Percentiles rank a stretch among this genome's conserved stretches.
phyloP scores from a whole-genome alignment of 495 filamentous ascomycete species.

The Melanomma pulvis-pyrius region DNA sequence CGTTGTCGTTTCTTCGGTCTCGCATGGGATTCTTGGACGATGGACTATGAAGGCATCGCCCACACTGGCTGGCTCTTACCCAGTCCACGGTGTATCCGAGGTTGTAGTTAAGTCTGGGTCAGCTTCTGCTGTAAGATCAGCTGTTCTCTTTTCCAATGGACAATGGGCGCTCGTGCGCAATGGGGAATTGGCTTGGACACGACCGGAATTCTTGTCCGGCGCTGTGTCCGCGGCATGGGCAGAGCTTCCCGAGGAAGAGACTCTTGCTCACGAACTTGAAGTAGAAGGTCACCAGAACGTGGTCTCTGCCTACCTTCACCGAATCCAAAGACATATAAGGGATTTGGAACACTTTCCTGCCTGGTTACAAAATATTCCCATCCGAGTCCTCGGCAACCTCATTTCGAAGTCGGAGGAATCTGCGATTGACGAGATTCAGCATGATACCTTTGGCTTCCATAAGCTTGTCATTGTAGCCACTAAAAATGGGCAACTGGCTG shows the following conservation, averaged over 20 bases:
- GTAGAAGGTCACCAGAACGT: slow-evolving; percentile 83
- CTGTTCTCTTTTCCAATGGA: slow-evolving; percentile 66
- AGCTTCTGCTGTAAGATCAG: slow-evolving; percentile 76
- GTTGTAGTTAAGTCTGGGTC: slow-evolving; percentile 67
- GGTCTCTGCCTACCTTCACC: slow-evolving; percentile 79
- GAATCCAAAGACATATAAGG: slow-evolving; percentile 75
- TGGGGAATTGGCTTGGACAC: slow-evolving; percentile 76
- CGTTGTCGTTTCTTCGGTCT: slow-evolving; percentile 72
- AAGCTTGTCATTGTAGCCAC: slow-evolving; percentile 84
- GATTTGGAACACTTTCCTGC: slow-evolving; percentile 80
- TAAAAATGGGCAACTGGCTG: slow-evolving; percentile 74
- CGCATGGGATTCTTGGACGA: slow-evolving; percentile 71
- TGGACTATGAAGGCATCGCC: slow-evolving; percentile 56
- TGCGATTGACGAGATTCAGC: slow-evolving; percentile 58
- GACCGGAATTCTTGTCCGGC: slow-evolving; percentile 77
- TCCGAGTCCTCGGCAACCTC: slow-evolving; percentile 67
- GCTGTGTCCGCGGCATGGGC: slow-evolving; percentile 77
- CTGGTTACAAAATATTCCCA: slow-evolving; percentile 55
- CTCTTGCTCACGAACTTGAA: slow-evolving; percentile 76
- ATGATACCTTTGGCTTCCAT: slow-evolving; percentile 84
- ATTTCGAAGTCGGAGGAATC: slow-evolving; percentile 51
- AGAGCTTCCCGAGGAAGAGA: slow-evolving; percentile 66
- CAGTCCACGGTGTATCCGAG: slow-evolving; percentile 76
- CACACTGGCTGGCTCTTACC: slow-evolving; percentile 35
- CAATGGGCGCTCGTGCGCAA: slow-evolving; percentile 86